These are phyloP conservation scores for Neophaeococcomyces mojaviensis DNA, from an alignment of 2,329 filamentous ascomycete genomes.

Conservation along the genomic window DNA sequence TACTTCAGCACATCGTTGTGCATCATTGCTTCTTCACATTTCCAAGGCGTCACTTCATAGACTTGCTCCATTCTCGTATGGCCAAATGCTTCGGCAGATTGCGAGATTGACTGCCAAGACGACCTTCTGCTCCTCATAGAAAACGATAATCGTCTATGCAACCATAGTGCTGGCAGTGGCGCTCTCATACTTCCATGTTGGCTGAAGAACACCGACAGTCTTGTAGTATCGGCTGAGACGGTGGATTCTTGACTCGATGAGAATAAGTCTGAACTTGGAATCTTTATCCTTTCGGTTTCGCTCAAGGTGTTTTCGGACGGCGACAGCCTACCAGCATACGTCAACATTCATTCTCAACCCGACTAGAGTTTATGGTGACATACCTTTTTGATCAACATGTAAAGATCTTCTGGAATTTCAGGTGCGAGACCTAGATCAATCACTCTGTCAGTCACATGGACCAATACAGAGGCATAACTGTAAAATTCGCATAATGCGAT, in stretches of 20 bases:
- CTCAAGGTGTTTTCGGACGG: conserved; percentile 99
- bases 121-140: background rate
- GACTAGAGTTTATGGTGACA: conserved; percentile 18
- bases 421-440: conserved; percentile 90
- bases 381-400: conserved; percentile 99
- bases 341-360: background rate
- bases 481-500: conserved; percentile 6
- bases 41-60: too few relatives aligned
- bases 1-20: too few relatives aligned
- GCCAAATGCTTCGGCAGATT: too few relatives aligned
- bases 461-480: conserved; percentile 70
- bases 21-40: too few relatives aligned
- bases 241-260: conserved; percentile 99
- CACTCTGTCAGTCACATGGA: conserved; percentile 81
- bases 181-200: conserved; percentile 98
- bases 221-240: conserved; percentile 99
- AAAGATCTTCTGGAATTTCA: conserved; percentile 98
- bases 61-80: too few relatives aligned
- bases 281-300: conserved; percentile 99
- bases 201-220: conserved; percentile 74
- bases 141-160: conserved; percentile 53
- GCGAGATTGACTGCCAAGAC: background rate
- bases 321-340: conserved; percentile 61
- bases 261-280: conserved; percentile 99
- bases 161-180: conserved; percentile 92